A percentile compares a stretch with the other conserved stretches of the same genome.
Conservation (phyloP, 106 monocot genomes). For the Allium sativum region DNA sequence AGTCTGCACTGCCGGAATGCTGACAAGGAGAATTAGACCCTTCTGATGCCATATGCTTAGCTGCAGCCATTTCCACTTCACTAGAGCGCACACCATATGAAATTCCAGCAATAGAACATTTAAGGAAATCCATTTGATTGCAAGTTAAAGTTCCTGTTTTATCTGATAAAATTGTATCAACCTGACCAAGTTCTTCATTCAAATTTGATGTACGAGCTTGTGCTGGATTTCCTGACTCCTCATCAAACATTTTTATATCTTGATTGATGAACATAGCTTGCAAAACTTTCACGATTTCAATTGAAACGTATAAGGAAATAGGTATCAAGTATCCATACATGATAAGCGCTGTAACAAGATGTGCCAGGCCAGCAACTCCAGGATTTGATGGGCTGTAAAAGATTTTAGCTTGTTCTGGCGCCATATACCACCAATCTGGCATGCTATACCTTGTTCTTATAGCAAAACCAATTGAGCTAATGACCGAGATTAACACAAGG, state of each 20-base stretch:
- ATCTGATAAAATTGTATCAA: constrained; percentile 84
- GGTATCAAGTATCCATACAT: constrained; percentile 95
- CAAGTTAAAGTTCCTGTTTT: constrained; percentile 97
- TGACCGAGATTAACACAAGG: constrained; percentile 72
- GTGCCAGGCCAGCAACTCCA: constrained; percentile 53
- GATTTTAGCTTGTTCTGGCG: constrained; percentile 24
- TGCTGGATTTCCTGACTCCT: constrained; percentile 66
- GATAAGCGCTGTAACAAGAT: constrained; percentile 88
- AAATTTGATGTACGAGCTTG: constrained; percentile 89
- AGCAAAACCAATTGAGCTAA: constrained; percentile 89
- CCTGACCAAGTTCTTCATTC: constrained; percentile 95
- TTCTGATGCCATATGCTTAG: constrained; percentile 67
- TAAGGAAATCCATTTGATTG: constrained; percentile 99
- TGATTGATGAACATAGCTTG: constrained; percentile 95
- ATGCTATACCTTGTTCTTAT: constrained; percentile 53
- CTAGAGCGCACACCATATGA: constrained; percentile 76
- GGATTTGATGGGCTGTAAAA: constrained; percentile 58
- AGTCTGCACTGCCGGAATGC: not conserved
- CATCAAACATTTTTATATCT: constrained; percentile 87
- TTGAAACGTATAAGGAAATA: constrained; percentile 92
- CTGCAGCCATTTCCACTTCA: constrained; percentile 91
- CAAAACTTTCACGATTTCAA: constrained; percentile 86
- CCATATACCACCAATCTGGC: constrained; percentile 91
- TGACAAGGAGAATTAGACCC: constrained; percentile 1
- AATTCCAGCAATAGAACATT: constrained; percentile 86